These are phyloP conservation scores for Inosperma sp. DNA, from an alignment of 768 basidiomycete genomes.

Conservation along the genomic window DNA sequence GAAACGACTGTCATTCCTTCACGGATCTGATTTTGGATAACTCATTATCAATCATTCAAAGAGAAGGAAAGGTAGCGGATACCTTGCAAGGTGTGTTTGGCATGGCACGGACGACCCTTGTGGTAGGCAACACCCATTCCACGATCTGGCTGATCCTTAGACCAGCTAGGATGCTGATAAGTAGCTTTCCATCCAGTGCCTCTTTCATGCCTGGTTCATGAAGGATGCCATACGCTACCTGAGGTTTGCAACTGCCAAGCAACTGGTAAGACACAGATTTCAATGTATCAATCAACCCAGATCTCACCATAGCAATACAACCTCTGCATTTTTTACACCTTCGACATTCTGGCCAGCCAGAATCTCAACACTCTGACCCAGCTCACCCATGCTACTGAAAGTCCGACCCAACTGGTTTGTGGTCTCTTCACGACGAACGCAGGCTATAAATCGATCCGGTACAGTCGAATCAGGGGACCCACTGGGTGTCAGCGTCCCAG, in stretches of 20 bases:
- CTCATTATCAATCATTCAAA: neutral
- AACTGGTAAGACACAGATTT: neutral
- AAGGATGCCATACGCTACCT: constrained; percentile 74
- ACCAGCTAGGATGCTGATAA: constrained; percentile 98
- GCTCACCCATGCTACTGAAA: constrained; percentile 54
- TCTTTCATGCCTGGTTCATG: constrained; percentile 70
- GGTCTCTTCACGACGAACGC: constrained; percentile 76
- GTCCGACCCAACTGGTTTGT: constrained; percentile 57
- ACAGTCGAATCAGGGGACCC: constrained; percentile 59
- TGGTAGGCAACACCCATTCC: constrained; percentile 68
- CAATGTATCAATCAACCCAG: neutral
- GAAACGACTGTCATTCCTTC: constrained; percentile 98
- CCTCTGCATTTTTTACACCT: constrained; percentile 71
- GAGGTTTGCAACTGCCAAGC: constrained; percentile 83
- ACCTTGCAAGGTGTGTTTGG: constrained; percentile 98
- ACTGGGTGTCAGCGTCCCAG: constrained; percentile 38
- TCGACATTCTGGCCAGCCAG: constrained; percentile 63
- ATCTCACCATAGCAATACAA: constrained; percentile 81
- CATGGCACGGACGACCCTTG: constrained; percentile 92
- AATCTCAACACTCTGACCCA: constrained; percentile 69
- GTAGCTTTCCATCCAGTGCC: constrained; percentile 82
- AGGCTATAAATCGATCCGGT: constrained; percentile 80
- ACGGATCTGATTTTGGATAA: constrained; percentile 62
- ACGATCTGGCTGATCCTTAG: constrained; percentile 81
- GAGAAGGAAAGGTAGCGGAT: constrained; percentile 17